Evolutionary conservation across 257 asterid species (phyloP).

Genomic region (Plantago elongata): DNA sequence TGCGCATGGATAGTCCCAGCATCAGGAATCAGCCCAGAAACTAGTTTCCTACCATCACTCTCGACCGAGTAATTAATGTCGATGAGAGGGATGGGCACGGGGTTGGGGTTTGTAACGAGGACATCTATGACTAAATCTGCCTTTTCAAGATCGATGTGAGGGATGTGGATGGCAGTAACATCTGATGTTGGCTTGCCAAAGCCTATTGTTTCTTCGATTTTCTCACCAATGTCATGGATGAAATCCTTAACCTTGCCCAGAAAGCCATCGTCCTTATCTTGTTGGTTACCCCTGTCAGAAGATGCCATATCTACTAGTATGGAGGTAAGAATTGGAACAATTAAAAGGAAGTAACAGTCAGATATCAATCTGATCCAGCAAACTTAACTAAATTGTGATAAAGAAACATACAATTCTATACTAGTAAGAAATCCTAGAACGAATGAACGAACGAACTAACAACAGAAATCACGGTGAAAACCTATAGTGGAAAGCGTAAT

Average conservation of each 20-base stretch:
- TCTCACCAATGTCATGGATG: conserved; percentile 85
- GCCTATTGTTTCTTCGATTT: conserved; percentile 86
- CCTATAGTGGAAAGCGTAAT: no score
- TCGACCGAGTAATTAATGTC: conserved; percentile 81
- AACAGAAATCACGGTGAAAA: no score
- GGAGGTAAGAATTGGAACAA: no score
- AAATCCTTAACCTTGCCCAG: conserved; percentile 74
- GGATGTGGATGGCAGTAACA: conserved; percentile 67
- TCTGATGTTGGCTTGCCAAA: conserved; percentile 95
- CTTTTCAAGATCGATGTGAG: conserved; percentile 68
- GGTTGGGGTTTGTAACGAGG: conserved; percentile 76
- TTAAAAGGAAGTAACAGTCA: no score
- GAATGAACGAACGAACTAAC: no score
- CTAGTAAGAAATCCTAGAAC: no score
- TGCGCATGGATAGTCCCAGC: conserved; percentile 88
- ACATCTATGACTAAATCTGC: conserved; percentile 75
- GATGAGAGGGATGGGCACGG: conserved; percentile 83
- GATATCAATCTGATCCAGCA: no score
- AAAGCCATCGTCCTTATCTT: conserved; percentile 74
- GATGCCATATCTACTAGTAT: conserved; percentile 61
- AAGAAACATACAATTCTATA: no score
- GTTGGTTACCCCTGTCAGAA: conserved; percentile 41
- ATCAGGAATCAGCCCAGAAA: conserved; percentile 90
- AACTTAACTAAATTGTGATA: no score
- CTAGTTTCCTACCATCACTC: conserved; percentile 78